These are phyloP conservation scores for Aspergillaceae sp. DNA, from an alignment of 2,329 filamentous ascomycete species.

Conservation along the genomic window DNA sequence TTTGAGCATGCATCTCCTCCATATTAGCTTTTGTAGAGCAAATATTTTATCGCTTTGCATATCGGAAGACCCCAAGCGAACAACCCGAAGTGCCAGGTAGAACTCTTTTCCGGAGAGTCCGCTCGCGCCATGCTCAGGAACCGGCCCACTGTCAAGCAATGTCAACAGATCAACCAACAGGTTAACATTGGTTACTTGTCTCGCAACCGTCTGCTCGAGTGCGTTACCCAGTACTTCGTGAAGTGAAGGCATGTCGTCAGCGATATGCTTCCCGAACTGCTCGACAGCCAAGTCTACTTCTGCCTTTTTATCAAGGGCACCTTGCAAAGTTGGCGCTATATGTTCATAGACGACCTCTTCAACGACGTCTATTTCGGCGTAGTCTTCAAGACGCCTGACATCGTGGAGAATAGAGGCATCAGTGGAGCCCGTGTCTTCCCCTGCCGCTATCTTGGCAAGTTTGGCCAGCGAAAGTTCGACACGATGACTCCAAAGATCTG, in stretches of 20 bases:
- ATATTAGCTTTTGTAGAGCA: conserved; percentile 48
- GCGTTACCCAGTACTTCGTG: conserved; percentile 61
- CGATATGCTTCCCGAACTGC: conserved; percentile 48
- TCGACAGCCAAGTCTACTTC: conserved; percentile 69
- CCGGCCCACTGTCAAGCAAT: conserved; percentile 54
- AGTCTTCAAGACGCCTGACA: conserved; percentile 50
- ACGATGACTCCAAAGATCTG: conserved; percentile 84
- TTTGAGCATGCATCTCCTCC: conserved; percentile 75
- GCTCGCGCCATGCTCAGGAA: conserved; percentile 38
- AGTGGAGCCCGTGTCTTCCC: conserved; percentile 21
- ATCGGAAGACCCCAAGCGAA: conserved; percentile 43
- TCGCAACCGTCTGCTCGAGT: conserved; percentile 60
- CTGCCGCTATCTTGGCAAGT: conserved; percentile 62
- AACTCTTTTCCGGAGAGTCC: conserved; percentile 55
- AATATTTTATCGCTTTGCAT: conserved; percentile 35
- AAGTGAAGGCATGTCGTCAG: conserved; percentile 57
- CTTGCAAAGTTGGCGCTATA: conserved; percentile 57
- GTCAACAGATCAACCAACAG: conserved; percentile 60
- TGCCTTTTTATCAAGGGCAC: conserved; percentile 70
- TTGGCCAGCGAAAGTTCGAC: conserved; percentile 86
- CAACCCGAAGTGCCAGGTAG: conserved; percentile 57
- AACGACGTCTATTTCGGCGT: conserved; percentile 63
- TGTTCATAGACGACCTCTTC: conserved; percentile 70
- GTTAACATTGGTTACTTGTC: conserved; percentile 55
- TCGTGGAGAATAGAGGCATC: conserved; percentile 33